These are phyloP conservation scores for Dipteronia dyeriana DNA, from an alignment of 345 rosid species.

Conservation along the genomic window DNA sequence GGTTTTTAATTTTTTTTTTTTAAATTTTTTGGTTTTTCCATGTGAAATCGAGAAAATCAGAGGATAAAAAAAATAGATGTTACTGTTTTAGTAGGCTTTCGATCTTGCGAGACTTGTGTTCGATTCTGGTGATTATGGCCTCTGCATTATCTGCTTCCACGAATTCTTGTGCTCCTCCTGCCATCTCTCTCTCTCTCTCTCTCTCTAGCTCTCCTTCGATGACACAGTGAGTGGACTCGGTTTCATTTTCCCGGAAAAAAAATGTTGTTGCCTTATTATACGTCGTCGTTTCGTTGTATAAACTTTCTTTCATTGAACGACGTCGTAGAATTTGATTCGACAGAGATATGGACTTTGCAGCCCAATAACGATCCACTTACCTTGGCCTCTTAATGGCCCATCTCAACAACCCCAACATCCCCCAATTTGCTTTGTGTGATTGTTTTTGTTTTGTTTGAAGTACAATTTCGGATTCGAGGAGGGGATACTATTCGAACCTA, in stretches of 20 bases:
- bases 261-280: neutral
- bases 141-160: constrained; percentile 90
- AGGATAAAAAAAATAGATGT: neutral
- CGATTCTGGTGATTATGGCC: constrained; percentile 85
- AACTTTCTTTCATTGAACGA: neutral
- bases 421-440: too few species aligned
- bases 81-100: constrained; percentile 90
- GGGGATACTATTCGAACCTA: too few species aligned
- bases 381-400: neutral
- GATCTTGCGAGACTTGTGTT: constrained; percentile 85
- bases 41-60: neutral
- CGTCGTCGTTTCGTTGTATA: too few species aligned
- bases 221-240: neutral
- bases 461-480: too few species aligned
- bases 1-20: too few species aligned
- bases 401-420: neutral
- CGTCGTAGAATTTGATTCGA: neutral
- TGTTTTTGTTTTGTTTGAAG: too few species aligned
- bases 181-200: constrained; percentile 39
- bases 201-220: neutral
- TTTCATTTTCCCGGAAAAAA: neutral
- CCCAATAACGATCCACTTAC: neutral
- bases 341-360: neutral
- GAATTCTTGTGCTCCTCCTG: constrained; percentile 48
- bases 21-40: neutral